Conservation (phyloP, 768 basidiomycete species). For the Sistotremastrum niveocremeum region DNA sequence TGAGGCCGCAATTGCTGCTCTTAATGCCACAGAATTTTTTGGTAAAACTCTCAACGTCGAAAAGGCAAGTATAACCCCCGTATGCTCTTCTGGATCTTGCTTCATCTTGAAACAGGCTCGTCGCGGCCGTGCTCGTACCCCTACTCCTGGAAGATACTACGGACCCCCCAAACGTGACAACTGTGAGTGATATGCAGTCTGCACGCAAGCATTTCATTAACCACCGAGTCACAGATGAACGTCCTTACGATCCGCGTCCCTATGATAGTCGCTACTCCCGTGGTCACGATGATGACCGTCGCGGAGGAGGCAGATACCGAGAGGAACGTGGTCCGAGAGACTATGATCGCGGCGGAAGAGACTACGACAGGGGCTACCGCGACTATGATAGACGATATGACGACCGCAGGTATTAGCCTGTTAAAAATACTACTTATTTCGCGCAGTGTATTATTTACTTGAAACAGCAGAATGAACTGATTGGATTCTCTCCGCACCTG, state of each 20-base stretch:
- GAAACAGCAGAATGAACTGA: too few species aligned
- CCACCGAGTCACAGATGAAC: slow-evolving; percentile 38
- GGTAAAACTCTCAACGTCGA: slow-evolving; percentile 85
- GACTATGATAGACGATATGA: slow-evolving; percentile 22
- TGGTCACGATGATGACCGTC: slow-evolving; percentile 39
- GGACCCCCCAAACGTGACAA: slow-evolving; percentile 79
- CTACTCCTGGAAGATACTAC: slow-evolving; percentile 91
- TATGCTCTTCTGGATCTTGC: not conserved
- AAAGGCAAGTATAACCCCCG: slow-evolving; percentile 36
- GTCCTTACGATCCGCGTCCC: slow-evolving; percentile 84
- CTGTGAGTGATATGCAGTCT: slow-evolving; percentile 24
- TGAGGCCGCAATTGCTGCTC: slow-evolving; percentile 73
- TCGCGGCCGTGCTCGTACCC: slow-evolving; percentile 77
- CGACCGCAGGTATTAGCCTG: slow-evolving; percentile 28
- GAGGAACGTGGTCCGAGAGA: slow-evolving; percentile 7
- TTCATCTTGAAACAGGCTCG: slow-evolving; percentile 43
- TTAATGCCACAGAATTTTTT: slow-evolving; percentile 74
- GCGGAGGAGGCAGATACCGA: slow-evolving; percentile 16
- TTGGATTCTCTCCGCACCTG: too few species aligned
- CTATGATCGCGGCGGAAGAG: slow-evolving; percentile 5
- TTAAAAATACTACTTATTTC: too few species aligned
- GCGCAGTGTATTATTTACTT: too few species aligned
- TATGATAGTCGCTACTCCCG: slow-evolving; percentile 80
- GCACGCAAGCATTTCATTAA: slow-evolving; percentile 1
- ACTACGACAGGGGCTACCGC: slow-evolving; percentile 17